Percentiles rank a stretch among this genome's conserved stretches.
Conservation (phyloP, 352 stramenopile species). For the Pythium insidiosum region DNA sequence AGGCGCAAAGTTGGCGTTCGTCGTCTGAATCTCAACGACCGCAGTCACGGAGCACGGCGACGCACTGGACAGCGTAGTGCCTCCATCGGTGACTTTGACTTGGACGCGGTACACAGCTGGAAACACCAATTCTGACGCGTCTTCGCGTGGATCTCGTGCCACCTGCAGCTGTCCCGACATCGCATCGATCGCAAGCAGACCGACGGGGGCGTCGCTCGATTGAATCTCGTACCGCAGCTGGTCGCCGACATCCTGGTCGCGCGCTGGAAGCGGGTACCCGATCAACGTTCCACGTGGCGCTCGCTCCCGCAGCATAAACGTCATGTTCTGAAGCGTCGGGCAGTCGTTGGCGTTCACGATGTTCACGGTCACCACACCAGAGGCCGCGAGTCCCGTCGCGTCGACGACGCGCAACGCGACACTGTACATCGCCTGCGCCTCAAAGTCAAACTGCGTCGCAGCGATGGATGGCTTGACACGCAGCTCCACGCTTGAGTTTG, state of each 20-base stretch:
- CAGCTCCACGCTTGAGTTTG: slow-evolving; percentile 10
- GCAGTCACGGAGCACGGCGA: slow-evolving; percentile 17
- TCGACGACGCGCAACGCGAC: slow-evolving; percentile 24
- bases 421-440: slow-evolving; percentile 21
- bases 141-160: slow-evolving; percentile 11
- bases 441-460: slow-evolving; percentile 24
- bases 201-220: slow-evolving; percentile 11
- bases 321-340: slow-evolving; percentile 23
- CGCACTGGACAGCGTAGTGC: too few species aligned
- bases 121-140: slow-evolving; percentile 33
- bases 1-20: slow-evolving; percentile 44
- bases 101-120: slow-evolving; percentile 20
- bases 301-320: slow-evolving; percentile 36
- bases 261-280: slow-evolving; percentile 39
- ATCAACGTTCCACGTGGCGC: slow-evolving; percentile 19
- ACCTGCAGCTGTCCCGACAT: slow-evolving; percentile 39
- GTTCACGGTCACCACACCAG: slow-evolving; percentile 19
- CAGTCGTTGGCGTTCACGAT: slow-evolving; percentile 52
- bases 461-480: not conserved
- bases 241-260: slow-evolving; percentile 42
- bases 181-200: slow-evolving; percentile 32
- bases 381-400: slow-evolving; percentile 21
- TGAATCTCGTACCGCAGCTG: slow-evolving; percentile 33
- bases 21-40: slow-evolving; percentile 20
- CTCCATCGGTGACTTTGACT: slow-evolving; percentile 35